A percentile compares a stretch with the other conserved stretches of the same genome.
These are phyloP conservation scores for Pleurotus sapidus DNA, from an alignment of 768 basidiomycete species.

Conservation along the genomic window DNA sequence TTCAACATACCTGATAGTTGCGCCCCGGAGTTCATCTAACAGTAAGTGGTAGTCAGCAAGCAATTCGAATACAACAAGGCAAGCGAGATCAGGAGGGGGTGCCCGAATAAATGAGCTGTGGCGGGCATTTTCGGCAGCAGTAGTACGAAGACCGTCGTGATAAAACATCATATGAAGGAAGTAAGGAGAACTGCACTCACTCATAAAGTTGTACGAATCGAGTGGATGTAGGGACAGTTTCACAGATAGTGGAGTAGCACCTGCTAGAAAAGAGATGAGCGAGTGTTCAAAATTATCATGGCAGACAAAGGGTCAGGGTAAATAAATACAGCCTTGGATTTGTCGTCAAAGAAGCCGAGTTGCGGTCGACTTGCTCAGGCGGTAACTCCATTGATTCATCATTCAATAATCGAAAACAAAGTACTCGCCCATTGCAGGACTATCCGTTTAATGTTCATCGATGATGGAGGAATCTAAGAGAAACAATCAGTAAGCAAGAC, in stretches of 20 bases:
- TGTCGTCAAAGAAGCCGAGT: constrained; percentile 56
- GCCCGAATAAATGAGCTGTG: constrained; percentile 84
- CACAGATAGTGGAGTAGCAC: background rate
- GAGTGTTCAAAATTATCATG: background rate
- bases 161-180: constrained; percentile 58
- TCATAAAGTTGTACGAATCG: background rate
- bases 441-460: background rate
- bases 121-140: constrained; percentile 87
- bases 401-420: constrained; percentile 18
- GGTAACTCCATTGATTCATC: constrained; percentile 85
- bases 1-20: background rate
- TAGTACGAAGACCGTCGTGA: constrained; percentile 94
- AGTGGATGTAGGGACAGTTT: too few relatives aligned
- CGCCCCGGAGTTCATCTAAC: background rate
- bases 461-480: constrained; percentile 2
- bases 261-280: constrained; percentile 5
- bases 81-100: constrained; percentile 66
- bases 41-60: background rate
- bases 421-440: constrained; percentile 28
- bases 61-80: background rate
- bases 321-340: constrained; percentile 77
- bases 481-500: constrained; percentile 1
- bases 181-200: constrained; percentile 28
- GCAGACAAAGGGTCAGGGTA: constrained; percentile 43
- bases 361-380: constrained; percentile 55